Percentiles rank a stretch among this genome's conserved stretches.
Evolutionary conservation across 257 asterid genomes (phyloP).

Genomic region (Parsonsia alboflavescens): DNA sequence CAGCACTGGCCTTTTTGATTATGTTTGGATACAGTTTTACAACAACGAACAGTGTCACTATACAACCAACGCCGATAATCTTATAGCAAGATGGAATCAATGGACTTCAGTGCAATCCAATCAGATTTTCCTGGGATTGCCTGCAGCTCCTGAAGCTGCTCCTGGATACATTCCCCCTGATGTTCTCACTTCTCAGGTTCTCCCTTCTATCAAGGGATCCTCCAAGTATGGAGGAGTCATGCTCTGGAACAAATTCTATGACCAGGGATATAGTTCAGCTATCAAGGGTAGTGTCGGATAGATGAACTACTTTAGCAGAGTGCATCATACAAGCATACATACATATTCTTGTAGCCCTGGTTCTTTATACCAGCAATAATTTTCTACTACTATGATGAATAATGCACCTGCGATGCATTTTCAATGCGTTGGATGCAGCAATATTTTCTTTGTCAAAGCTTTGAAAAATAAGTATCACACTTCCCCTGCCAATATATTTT

Average conservation of each 20-base stretch:
- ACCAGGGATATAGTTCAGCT: slow-evolving; percentile 42
- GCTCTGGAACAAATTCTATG: slow-evolving; percentile 53
- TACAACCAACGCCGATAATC: slow-evolving; percentile 15
- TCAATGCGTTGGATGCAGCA: no score
- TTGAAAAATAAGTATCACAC: no score
- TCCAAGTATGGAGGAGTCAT: slow-evolving; percentile 57
- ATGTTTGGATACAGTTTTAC: slow-evolving; percentile 59
- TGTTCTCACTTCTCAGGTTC: slow-evolving; percentile 46
- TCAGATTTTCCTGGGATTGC: slow-evolving; percentile 51
- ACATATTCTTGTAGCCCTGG: not conserved
- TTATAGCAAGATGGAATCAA: slow-evolving; percentile 42
- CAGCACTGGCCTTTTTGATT: slow-evolving; percentile 45
- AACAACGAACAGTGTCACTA: slow-evolving; percentile 45
- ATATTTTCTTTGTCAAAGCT: no score
- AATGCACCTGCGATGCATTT: not conserved
- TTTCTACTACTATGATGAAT: no score
- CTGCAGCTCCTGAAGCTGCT: slow-evolving; percentile 47
- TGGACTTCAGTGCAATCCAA: slow-evolving; percentile 23
- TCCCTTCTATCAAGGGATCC: slow-evolving; percentile 41
- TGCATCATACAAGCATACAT: not conserved
- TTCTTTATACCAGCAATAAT: not conserved
- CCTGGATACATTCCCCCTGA: slow-evolving; percentile 40
- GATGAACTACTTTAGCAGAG: no score
- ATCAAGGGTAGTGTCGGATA: slow-evolving; percentile 33
- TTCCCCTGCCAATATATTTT: no score